Evolutionary conservation across 768 basidiomycete species (phyloP), one percentile per base, ranked within the genome.

Genomic region (Serendipita indica): DNA sequence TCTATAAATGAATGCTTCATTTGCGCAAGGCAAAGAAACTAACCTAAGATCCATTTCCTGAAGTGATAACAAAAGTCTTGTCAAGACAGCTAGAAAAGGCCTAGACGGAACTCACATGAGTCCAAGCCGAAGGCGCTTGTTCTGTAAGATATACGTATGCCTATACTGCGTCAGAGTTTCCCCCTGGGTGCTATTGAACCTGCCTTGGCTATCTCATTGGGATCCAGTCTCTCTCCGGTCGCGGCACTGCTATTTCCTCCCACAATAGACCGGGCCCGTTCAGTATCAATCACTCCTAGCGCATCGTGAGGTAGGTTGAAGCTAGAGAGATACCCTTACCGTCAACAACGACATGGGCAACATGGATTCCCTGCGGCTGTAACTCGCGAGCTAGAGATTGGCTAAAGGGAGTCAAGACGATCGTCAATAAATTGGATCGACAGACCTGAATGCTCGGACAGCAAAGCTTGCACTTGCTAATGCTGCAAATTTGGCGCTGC

Each of bases 311-410:
- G 45, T 16, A 46, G 45, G 25, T 46, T 39, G 37, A 12, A 12
- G 45, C 16, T 46, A 16, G 22, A 27, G 12, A 20, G 22, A 46
- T 27, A 46, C 37, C 18, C 60, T 16, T 3, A 60, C 67, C 67
- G 27, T 68, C 67, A 13, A 67, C 37, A 41, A 68, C 57, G 22
- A 49, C 60, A 49, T 68, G 67, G 7, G 61, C 54, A 0, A 66
- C 66, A 33, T 68, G 66, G 2, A 68, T 57, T 0, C 63, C 64
- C 32, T 64, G 32, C 12, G 63, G 62, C 1, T 65, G 65, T 28
- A 66, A 67, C 58, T 67, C 66, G 4, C 64, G 45, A 1, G 67
- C 66, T 30, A 65, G 52, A 1, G 59, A 62, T 35, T 68, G 67
- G 6, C 25, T 28, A 57, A 34, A 28, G 54, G 25, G 61, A 37